phyloP scores from a whole-genome alignment of 192 early-diverging fungal genomes.

The Coemansia sp. region DNA sequence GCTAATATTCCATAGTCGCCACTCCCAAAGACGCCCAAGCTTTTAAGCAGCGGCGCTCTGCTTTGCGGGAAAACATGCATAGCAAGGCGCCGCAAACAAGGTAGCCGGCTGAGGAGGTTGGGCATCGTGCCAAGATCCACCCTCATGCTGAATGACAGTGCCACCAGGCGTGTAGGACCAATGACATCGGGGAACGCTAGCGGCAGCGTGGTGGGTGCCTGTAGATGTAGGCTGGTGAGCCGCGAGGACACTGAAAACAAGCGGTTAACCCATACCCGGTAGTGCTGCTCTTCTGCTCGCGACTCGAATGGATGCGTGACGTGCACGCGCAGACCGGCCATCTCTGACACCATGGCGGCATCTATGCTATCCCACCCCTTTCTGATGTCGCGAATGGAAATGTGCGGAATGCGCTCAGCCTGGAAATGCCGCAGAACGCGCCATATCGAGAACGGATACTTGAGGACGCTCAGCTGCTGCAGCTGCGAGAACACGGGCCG shows the following conservation, averaged over 20 bases:
- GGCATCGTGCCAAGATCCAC: conserved; percentile 34
- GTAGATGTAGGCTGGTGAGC: conserved; percentile 27
- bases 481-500: conserved; percentile 24
- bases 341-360: background rate
- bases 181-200: conserved; percentile 38
- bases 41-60: conserved; percentile 6
- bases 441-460: conserved; percentile 25
- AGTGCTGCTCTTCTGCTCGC: conserved; percentile 9
- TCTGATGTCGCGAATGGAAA: conserved; percentile 31
- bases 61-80: conserved; percentile 30
- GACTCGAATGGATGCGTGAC: background rate
- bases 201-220: conserved; percentile 15
- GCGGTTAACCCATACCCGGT: conserved; percentile 37
- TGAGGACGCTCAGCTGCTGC: conserved; percentile 19
- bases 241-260: conserved; percentile 29
- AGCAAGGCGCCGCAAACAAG: conserved; percentile 18
- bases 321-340: conserved; percentile 22
- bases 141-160: conserved; percentile 35
- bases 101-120: conserved; percentile 26
- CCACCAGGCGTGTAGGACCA: conserved; percentile 15
- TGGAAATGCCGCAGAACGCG: conserved; percentile 28
- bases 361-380: conserved; percentile 9
- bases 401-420: conserved; percentile 18
- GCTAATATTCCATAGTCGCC: conserved; percentile 13
- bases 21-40: conserved; percentile 15